phyloP scores from a whole-genome alignment of 2,329 filamentous ascomycete genomes.

The Cercospora citrullina region DNA sequence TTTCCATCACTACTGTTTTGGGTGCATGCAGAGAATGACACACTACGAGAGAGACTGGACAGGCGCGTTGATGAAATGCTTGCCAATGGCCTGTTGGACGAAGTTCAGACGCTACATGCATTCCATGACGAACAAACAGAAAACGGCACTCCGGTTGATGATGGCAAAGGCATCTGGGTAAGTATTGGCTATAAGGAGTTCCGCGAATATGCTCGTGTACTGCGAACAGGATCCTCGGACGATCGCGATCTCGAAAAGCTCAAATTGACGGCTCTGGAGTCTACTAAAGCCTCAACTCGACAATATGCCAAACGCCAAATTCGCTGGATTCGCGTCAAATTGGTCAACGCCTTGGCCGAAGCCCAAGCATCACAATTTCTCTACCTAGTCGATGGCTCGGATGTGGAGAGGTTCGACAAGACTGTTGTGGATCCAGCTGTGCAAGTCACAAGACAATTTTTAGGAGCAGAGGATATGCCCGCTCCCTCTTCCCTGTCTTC shows the following conservation, averaged over 20 bases:
- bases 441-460: conserved; percentile 62
- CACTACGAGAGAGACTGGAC: conserved; percentile 70
- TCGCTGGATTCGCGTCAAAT: conserved; percentile 82
- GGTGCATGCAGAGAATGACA: conserved; percentile 73
- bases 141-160: conserved; percentile 61
- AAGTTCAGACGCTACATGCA: conserved; percentile 57
- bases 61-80: conserved; percentile 83
- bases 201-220: conserved; percentile 61
- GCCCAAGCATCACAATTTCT: conserved; percentile 58
- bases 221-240: conserved; percentile 29
- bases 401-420: conserved; percentile 61
- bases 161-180: conserved; percentile 86
- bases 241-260: conserved; percentile 55
- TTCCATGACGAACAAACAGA: conserved; percentile 47
- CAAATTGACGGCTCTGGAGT: conserved; percentile 63
- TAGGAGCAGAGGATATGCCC: conserved; percentile 58
- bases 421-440: conserved; percentile 67
- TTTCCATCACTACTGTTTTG: conserved; percentile 74
- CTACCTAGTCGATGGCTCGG: conserved; percentile 79
- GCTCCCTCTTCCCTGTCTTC: conserved; percentile 56
- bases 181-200: conserved; percentile 97
- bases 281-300: conserved; percentile 77
- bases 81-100: conserved; percentile 60
- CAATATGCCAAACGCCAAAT: conserved; percentile 85
- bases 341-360: conserved; percentile 65